Conservation (phyloP, 176 grass and related monocot species). For the Bolboschoenus planiculmis region DNA sequence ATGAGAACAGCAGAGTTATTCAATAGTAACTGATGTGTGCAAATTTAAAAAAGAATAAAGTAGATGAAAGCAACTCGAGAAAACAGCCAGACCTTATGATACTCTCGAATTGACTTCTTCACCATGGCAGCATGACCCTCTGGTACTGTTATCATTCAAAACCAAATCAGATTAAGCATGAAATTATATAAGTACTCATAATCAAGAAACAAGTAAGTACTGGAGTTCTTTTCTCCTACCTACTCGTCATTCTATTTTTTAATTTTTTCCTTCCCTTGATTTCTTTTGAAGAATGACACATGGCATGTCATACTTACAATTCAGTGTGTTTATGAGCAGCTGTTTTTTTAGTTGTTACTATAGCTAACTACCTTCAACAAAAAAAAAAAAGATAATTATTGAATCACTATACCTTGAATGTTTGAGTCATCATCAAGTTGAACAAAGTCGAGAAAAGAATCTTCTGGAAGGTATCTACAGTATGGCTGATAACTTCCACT, state of each 20-base stretch:
- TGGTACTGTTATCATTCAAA: constrained; percentile 34
- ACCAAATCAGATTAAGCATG: background rate
- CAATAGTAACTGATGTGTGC: background rate
- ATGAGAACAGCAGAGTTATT: constrained; percentile 12
- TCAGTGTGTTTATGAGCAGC: background rate
- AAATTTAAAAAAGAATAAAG: background rate
- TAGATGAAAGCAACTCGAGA: background rate
- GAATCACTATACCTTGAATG: constrained; percentile 53
- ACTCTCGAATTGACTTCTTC: constrained; percentile 62
- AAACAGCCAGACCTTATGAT: constrained; percentile 35
- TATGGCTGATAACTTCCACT: constrained; percentile 90
- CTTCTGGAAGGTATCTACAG: constrained; percentile 67
- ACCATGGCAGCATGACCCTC: constrained; percentile 35
- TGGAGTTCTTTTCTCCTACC: background rate
- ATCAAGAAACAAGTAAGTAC: background rate
- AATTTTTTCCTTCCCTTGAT: background rate
- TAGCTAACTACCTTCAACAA: background rate
- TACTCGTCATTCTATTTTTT: background rate
- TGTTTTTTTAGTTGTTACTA: background rate
- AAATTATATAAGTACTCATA: background rate
- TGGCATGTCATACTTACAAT: background rate
- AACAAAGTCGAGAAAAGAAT: constrained; percentile 79
- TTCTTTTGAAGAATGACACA: background rate
- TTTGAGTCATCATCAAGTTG: constrained; percentile 50
- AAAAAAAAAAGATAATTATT: background rate